Base-by-base conservation (phyloP, 805 yeast species). In the Candida michaelii region DNA sequence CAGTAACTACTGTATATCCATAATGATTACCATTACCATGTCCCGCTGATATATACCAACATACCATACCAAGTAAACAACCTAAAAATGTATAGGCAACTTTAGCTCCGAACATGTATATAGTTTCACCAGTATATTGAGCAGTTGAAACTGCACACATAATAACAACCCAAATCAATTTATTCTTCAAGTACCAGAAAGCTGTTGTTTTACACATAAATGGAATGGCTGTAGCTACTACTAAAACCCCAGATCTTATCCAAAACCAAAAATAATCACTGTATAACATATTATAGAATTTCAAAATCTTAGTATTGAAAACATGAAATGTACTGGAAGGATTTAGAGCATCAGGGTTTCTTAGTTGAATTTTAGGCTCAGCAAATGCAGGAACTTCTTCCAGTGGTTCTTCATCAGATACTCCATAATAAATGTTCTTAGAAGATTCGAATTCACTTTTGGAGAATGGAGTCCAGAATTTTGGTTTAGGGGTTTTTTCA, bases 21-120 rank as follows among this genome's bases (percentile, higher is more conserved):
- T 62, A 65, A 27, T 53, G 53, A 36, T 63, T 65, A n/a, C 66
- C 66, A 2, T 40, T 7, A 7, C 66, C 66, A 35, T 40, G 44
- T 2, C 71, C 71, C 16, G 60, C 44, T 2, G 66, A 59, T 16
- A 65, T 60, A 41, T 65, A 65, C 71, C 71, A 64, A 0, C 56
- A 56, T 5, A 62, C 56, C 54, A 60, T 46, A 1, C 68, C 69
- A 12, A 54, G 25, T 5, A 64, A 25, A 30, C 60, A 55, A 1
- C 69, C 69, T 44, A 55, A 50, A 38, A 63, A 56, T 1, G 66
- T 43, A 29, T 55, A 58, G 2, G 48, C 45, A n/a, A 62, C 32
- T 42, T 59, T 61, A 29, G 57, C 51, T 9, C 50, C 18, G 33
- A 52, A 56, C 15, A 49, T 48, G 41, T 62, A 63, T 4, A 60